Percentiles rank a stretch among this genome's conserved stretches.
Evolutionary conservation across 495 filamentous ascomycete species (phyloP).

Genomic region (Penicillium tannophilum): DNA sequence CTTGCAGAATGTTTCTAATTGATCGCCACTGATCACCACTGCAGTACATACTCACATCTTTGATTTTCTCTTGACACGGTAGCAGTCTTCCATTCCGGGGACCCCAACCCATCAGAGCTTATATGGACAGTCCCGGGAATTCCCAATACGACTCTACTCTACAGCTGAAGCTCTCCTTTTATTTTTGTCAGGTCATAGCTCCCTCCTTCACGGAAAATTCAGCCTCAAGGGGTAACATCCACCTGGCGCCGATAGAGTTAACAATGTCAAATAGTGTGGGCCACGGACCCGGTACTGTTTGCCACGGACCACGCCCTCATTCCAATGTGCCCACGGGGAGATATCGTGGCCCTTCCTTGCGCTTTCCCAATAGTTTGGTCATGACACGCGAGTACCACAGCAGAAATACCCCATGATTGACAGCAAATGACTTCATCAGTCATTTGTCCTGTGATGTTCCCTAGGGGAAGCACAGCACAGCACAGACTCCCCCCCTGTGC

Average conservation of each 20-base stretch:
- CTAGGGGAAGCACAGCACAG: background rate
- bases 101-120: slow-evolving; percentile 4
- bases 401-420: background rate
- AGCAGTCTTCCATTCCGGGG: slow-evolving; percentile 28
- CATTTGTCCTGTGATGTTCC: background rate
- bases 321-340: slow-evolving; percentile 14
- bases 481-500: background rate
- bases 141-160: slow-evolving; percentile 20
- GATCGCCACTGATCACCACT: slow-evolving; percentile 24
- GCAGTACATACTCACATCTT: slow-evolving; percentile 18
- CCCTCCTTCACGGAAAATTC: background rate
- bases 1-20: slow-evolving; percentile 33
- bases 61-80: slow-evolving; percentile 25
- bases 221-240: slow-evolving; percentile 21
- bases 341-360: slow-evolving; percentile 22
- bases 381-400: slow-evolving; percentile 13
- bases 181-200: slow-evolving; percentile 1
- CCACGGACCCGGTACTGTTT: slow-evolving; percentile 1
- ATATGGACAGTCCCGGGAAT: slow-evolving; percentile 14
- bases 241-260: slow-evolving; percentile 18
- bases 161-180: background rate
- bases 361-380: slow-evolving; percentile 19
- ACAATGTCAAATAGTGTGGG: slow-evolving; percentile 9
- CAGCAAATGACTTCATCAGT: background rate
- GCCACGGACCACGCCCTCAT: slow-evolving; percentile 4